Evolutionary conservation across 352 stramenopile genomes (phyloP), one percentile per base, ranked within the genome.

Genomic region (Pythium apleroticum): DNA sequence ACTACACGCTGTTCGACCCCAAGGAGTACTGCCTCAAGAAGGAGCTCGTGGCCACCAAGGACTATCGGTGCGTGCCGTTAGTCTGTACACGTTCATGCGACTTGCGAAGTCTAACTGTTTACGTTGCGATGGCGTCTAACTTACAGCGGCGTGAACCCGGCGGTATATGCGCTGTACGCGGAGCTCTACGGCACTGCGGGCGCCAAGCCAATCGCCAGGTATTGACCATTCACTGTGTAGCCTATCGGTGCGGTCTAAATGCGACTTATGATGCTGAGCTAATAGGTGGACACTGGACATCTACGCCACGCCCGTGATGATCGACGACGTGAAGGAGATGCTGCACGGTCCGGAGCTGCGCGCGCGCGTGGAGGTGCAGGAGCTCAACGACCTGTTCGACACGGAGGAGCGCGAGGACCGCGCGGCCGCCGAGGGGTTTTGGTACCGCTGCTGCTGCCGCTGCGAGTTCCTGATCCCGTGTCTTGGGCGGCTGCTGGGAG

Each of bases 381-480:
- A 88, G 58, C 66, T 94, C 17, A 84, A 85, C 45, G 85, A 91
- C 33, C 55, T 78, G 24, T 84, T 90, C 8, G 72, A 84, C 17
- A 57, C 56, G 3, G 60, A 71, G 19, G 69, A 80, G 45, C 74
- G 71, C 22, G n/a, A 41, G 28, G 55, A 60, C 12, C 48, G 62
- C 31, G 57, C 20, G 0, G 53, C 64, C 12, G 63, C 81, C n/a
- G 84, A 90, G 59, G 81, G 73, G 49, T 87, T 77, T 52, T 49
- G 65, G 24, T 92, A 92, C 61, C 71, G 78, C 27, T 94, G 85
- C 60, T 79, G 79, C 46, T 94, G 85, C 65, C 80, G 79, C 28
- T 94, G 85, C 54, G 81, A 91, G 63, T 91, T 83, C 41, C 68
- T 94, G 10, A 78, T 91, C 22, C 84, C 85, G 5, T 91, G 81